These are phyloP conservation scores for Ustilago curta DNA, from an alignment of 1,284 basidiomycete genomes.

Conservation along the genomic window DNA sequence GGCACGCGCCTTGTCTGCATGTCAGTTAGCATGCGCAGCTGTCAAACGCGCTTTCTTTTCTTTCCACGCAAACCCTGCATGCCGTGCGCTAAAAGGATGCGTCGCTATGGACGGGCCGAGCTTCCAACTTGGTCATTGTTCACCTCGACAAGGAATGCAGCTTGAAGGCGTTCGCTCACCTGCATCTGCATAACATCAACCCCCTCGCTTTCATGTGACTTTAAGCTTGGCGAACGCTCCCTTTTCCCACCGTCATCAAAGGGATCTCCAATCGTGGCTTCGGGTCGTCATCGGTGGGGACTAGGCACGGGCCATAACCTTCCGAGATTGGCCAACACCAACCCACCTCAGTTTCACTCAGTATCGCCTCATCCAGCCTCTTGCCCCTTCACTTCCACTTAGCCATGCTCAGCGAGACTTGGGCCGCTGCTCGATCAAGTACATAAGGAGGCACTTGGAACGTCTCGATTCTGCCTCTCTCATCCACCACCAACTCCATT, in stretches of 20 bases:
- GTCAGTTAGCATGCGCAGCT: background rate
- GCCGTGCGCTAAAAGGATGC: too few species aligned
- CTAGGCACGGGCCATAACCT: too few species aligned
- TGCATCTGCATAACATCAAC: background rate
- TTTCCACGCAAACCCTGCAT: too few species aligned
- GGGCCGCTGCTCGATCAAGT: background rate
- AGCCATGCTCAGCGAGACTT: background rate
- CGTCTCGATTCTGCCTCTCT: background rate
- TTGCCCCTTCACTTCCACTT: background rate
- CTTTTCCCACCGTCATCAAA: too few species aligned
- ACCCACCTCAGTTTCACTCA: background rate
- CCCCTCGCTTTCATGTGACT: background rate
- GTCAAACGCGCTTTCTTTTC: background rate
- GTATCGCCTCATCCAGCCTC: background rate
- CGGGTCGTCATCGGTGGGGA: too few species aligned
- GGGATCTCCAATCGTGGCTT: too few species aligned
- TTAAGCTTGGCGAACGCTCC: background rate
- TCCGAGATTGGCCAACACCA: background rate
- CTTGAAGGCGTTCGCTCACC: background rate
- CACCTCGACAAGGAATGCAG: slow-evolving; percentile 4
- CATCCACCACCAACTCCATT: background rate
- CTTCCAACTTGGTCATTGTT: background rate
- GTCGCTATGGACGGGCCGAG: slow-evolving; percentile 9
- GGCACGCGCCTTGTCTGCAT: too few species aligned
- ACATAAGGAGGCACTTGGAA: slow-evolving; percentile 1